Base-by-base conservation (phyloP, 2,329 filamentous ascomycete genomes). In the Fusarium praegraminearum region DNA sequence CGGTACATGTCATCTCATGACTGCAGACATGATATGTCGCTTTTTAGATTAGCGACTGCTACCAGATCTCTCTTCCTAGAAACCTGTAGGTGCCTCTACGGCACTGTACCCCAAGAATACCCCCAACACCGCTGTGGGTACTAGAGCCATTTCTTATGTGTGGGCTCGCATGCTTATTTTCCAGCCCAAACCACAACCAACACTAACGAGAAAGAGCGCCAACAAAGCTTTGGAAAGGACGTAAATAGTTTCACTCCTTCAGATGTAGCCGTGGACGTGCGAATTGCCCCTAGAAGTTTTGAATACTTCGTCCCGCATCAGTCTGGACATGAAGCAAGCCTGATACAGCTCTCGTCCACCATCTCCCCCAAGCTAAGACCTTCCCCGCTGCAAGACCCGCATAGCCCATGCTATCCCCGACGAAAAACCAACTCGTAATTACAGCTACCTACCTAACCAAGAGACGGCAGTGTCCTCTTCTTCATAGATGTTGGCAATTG, bases 321-420 rank as follows among this genome's bases (percentile, higher is more conserved):
- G 60, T 65, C 22, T 65, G 65, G 65, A 55, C 65, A 2, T 36
- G 54, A 12, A 22, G 50, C 22, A 40, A 20, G 20, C 15, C 30
- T 18, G 51, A 65, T 13, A 26, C 24, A 3, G 11, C 24, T 12
- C 4, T 20, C 7, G 11, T 69, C 0, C 52, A 54, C 12, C n/a
- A 54, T 13, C 28, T 69, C 4, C 33, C 57, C 8, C 46, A 30
- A 12, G 18, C 5, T 62, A 62, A 15, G 41, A 15, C 1, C 26
- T 65, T 1, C 51, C 66, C 0, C 41, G 24, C 1, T 66, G 66
- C 18, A 51, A 30, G 1, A 8, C 12, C 4, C 47, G 69, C 6
- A 30, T 43, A 1, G 18, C 69, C 1, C 15, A 57, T 15, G 57
- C 60, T 1, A 30, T 49, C 3, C 61, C 55, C 1, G 50, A 35